Percentiles rank a stretch among this genome's conserved stretches.
Evolutionary conservation across 495 filamentous ascomycete genomes (phyloP).

Genomic region (Amorphotheca resinae): DNA sequence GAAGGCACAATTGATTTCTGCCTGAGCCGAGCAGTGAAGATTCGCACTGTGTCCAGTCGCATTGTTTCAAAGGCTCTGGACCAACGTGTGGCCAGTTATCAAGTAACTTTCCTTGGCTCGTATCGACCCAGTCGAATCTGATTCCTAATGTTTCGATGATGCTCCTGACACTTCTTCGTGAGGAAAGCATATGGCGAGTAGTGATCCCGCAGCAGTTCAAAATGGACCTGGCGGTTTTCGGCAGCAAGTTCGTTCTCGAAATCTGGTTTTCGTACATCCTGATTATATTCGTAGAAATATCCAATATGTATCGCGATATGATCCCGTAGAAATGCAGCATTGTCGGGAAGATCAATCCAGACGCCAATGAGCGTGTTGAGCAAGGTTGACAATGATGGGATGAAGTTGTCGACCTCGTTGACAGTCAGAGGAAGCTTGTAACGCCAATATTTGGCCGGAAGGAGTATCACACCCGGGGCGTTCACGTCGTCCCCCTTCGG

Average conservation of each 20-base stretch:
- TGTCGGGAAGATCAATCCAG: conserved; percentile 2
- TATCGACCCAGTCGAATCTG: too few relatives aligned
- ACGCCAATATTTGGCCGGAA: conserved; percentile 3
- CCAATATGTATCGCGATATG: conserved; percentile 2
- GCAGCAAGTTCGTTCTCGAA: conserved; percentile 2
- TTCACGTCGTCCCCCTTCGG: neutral
- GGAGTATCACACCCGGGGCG: conserved; percentile 2
- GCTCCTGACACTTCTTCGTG: conserved; percentile 3
- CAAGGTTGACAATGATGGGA: conserved; percentile 1
- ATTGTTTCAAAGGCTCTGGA: too few relatives aligned
- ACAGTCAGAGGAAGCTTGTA: conserved; percentile 2
- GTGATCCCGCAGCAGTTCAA: conserved; percentile 1
- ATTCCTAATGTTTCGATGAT: too few relatives aligned
- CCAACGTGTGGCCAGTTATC: too few relatives aligned
- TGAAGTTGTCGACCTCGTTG: conserved; percentile 1
- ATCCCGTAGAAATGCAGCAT: neutral
- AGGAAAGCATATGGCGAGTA: conserved; percentile 1
- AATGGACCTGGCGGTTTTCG: conserved; percentile 2
- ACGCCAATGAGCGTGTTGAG: neutral
- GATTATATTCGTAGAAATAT: conserved; percentile 2
- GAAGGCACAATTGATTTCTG: too few relatives aligned
- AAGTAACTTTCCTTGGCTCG: too few relatives aligned
- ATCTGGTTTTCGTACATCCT: conserved; percentile 3
- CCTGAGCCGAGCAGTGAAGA: too few relatives aligned
- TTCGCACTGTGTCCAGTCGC: too few relatives aligned